A percentile compares a stretch with the other conserved stretches of the same genome.
Conservation (phyloP, 768 basidiomycete genomes). For the Pulveroboletus frians region DNA sequence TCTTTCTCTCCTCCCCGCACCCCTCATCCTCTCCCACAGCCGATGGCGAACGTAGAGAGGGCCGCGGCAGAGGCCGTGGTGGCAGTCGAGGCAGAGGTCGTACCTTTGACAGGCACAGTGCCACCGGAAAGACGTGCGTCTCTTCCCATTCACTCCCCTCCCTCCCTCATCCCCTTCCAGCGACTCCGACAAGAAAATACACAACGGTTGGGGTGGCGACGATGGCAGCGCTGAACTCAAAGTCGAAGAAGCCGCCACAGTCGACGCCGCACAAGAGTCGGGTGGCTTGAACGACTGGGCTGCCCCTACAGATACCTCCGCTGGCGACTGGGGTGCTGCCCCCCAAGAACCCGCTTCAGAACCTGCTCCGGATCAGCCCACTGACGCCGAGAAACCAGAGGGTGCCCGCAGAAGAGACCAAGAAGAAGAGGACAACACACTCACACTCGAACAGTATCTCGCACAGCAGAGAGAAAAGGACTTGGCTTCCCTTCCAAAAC, state of each 20-base stretch:
- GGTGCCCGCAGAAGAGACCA: slow-evolving; percentile 43
- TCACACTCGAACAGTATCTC: slow-evolving; percentile 91
- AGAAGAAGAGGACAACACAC: slow-evolving; percentile 90
- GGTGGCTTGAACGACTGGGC: slow-evolving; percentile 35
- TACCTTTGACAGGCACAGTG: slow-evolving; percentile 80
- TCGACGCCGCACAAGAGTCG: slow-evolving; percentile 60
- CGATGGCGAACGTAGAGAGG: slow-evolving; percentile 44
- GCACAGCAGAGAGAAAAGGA: slow-evolving; percentile 72
- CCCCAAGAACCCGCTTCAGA: slow-evolving; percentile 25
- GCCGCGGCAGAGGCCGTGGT: slow-evolving; percentile 41
- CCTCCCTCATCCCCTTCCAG: slow-evolving; percentile 35
- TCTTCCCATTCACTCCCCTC: background rate
- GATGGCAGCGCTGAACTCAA: slow-evolving; percentile 81
- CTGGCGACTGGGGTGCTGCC: slow-evolving; percentile 37
- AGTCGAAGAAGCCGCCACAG: slow-evolving; percentile 68
- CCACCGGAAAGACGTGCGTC: slow-evolving; percentile 76
- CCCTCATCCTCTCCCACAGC: slow-evolving; percentile 19
- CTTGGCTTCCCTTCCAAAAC: slow-evolving; percentile 57
- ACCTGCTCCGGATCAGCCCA: slow-evolving; percentile 28
- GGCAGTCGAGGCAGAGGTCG: slow-evolving; percentile 59
- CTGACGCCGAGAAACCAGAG: slow-evolving; percentile 36
- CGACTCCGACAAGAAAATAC: slow-evolving; percentile 93
- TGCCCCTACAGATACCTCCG: slow-evolving; percentile 24
- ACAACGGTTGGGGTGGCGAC: slow-evolving; percentile 93
- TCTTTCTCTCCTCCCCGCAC: background rate